These are phyloP conservation scores for Carpinus fangiana DNA, from an alignment of 306 rosid species.

Conservation along the genomic window DNA sequence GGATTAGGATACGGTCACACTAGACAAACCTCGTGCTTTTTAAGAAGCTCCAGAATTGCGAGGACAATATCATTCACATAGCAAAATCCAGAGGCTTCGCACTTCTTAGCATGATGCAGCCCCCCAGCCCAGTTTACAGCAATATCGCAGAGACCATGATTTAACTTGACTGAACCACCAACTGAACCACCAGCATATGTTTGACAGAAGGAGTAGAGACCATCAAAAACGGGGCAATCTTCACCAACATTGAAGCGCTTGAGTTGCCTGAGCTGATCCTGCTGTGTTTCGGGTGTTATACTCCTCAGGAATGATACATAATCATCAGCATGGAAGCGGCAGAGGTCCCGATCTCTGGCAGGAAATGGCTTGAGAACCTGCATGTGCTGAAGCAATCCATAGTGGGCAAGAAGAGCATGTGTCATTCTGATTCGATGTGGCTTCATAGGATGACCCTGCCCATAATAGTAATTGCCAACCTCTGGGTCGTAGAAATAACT, in stretches of 20 bases:
- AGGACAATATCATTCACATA: constrained; percentile 85
- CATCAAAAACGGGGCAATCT: constrained; percentile 90
- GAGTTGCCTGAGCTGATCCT: constrained; percentile 85
- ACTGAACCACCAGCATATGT: constrained; percentile 94
- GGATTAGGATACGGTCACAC: not conserved
- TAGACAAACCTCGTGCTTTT: constrained; percentile 69
- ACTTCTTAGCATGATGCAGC: constrained; percentile 86
- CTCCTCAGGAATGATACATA: constrained; percentile 77
- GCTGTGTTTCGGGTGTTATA: constrained; percentile 82
- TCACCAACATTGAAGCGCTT: constrained; percentile 91
- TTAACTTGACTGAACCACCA: constrained; percentile 85
- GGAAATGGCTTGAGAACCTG: constrained; percentile 90
- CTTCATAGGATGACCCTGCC: constrained; percentile 96
- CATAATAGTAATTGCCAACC: constrained; percentile 87
- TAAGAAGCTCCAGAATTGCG: constrained; percentile 84
- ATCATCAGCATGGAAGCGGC: constrained; percentile 87
- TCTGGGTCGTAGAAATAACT: constrained; percentile 85
- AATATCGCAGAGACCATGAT: constrained; percentile 77
- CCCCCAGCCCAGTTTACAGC: constrained; percentile 94
- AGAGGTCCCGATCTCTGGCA: constrained; percentile 79
- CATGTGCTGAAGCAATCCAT: constrained; percentile 85
- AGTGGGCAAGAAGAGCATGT: constrained; percentile 86
- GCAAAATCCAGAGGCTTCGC: constrained; percentile 91
- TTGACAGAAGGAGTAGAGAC: constrained; percentile 79
- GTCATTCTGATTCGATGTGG: constrained; percentile 90